Conservation (phyloP, 495 filamentous ascomycete genomes). For the Penicillium samsonianum region DNA sequence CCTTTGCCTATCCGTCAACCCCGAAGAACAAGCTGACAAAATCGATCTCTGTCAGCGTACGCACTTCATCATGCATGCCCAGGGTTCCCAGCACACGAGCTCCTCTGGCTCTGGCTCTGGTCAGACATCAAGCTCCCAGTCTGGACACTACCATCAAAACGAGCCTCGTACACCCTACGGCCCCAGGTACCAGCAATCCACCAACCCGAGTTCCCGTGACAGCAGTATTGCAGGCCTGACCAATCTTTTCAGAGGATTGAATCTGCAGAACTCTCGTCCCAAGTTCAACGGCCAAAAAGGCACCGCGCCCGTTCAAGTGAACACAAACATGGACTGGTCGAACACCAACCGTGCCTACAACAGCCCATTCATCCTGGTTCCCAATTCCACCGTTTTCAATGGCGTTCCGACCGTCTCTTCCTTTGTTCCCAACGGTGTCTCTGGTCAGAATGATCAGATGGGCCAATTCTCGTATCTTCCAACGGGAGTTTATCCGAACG, state of each 20-base stretch:
- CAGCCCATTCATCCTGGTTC: constrained; percentile 35
- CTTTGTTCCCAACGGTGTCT: constrained; percentile 22
- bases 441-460: constrained; percentile 31
- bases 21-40: background rate
- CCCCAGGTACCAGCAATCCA: constrained; percentile 24
- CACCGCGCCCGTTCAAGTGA: constrained; percentile 26
- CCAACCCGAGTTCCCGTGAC: constrained; percentile 17
- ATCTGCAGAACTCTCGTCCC: constrained; percentile 28
- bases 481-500: constrained; percentile 25
- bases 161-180: constrained; percentile 34
- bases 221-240: constrained; percentile 20
- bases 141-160: constrained; percentile 24
- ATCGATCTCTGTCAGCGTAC: background rate
- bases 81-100: constrained; percentile 30
- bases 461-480: constrained; percentile 36
- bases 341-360: constrained; percentile 31
- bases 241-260: constrained; percentile 27
- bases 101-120: constrained; percentile 37
- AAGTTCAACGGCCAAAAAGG: constrained; percentile 30
- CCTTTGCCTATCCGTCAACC: background rate
- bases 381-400: constrained; percentile 30
- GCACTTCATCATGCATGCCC: constrained; percentile 40
- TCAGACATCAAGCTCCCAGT: constrained; percentile 26
- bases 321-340: constrained; percentile 34
- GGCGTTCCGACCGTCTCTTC: constrained; percentile 31